Conservation (phyloP, 306 rosid species). For the Malus sieversii region DNA sequence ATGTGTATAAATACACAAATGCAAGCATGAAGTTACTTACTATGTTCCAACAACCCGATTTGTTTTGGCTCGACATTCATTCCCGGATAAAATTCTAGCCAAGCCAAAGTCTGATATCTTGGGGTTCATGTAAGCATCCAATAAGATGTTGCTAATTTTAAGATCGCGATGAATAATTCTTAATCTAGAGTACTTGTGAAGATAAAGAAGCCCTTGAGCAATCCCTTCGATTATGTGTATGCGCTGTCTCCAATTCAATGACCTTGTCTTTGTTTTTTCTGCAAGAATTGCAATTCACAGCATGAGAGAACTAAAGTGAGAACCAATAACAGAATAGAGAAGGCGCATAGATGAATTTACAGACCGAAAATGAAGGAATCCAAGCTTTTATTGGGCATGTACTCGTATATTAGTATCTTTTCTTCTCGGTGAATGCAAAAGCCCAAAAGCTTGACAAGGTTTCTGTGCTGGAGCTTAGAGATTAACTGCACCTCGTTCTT, state of each 20-base stretch:
- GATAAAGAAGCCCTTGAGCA: conserved; percentile 24
- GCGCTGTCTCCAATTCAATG: conserved; percentile 5
- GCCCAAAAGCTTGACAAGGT: conserved; percentile 24
- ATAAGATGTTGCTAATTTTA: conserved; percentile 11
- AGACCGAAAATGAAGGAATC: conserved; percentile 31
- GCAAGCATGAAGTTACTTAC: background rate
- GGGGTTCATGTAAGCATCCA: conserved; percentile 19
- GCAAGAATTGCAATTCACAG: background rate
- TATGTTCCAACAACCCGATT: conserved; percentile 13
- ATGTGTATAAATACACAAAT: background rate
- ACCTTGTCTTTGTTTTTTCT: background rate
- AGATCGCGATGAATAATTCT: conserved; percentile 16
- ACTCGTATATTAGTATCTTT: conserved; percentile 23
- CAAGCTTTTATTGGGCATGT: conserved; percentile 28
- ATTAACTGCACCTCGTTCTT: conserved; percentile 23
- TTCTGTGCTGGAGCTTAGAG: conserved; percentile 29
- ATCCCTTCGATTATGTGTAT: conserved; percentile 17
- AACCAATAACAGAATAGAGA: background rate
- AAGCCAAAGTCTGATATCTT: conserved; percentile 19
- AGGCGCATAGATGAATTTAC: background rate
- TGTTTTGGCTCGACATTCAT: conserved; percentile 10
- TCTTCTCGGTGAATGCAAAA: conserved; percentile 24
- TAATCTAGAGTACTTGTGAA: conserved; percentile 21
- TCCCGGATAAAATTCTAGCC: conserved; percentile 3
- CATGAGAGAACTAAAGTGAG: background rate